phyloP scores from a whole-genome alignment of 495 filamentous ascomycete genomes.

The Diplogelasinospora grovesii region DNA sequence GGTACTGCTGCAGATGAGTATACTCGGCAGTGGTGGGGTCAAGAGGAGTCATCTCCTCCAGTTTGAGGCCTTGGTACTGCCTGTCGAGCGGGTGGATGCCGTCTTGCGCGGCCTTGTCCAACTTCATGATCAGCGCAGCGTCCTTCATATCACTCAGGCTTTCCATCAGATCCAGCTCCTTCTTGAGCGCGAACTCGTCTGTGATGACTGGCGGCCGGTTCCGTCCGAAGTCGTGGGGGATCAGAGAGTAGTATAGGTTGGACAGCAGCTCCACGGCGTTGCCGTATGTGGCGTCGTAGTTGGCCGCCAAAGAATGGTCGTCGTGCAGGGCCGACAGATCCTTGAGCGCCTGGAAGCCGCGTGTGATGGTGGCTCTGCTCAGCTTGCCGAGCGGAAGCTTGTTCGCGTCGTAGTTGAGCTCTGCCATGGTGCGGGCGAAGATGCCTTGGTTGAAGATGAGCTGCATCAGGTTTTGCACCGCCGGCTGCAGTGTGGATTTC shows the following conservation, averaged over 20 bases:
- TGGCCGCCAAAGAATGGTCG: slow-evolving; percentile 35
- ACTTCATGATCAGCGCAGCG: slow-evolving; percentile 68
- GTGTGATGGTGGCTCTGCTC: slow-evolving; percentile 63
- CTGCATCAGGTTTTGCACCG: slow-evolving; percentile 60
- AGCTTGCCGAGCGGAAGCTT: slow-evolving; percentile 82
- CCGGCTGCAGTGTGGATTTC: slow-evolving; percentile 49
- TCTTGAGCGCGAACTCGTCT: slow-evolving; percentile 49
- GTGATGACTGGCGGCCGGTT: slow-evolving; percentile 60
- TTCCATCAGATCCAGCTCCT: slow-evolving; percentile 70
- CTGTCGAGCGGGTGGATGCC: slow-evolving; percentile 58
- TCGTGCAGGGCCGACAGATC: slow-evolving; percentile 60
- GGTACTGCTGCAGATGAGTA: slow-evolving; percentile 54
- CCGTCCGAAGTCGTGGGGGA: slow-evolving; percentile 76
- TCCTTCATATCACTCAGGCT: slow-evolving; percentile 77
- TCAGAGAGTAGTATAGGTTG: slow-evolving; percentile 71
- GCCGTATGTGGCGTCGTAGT: slow-evolving; percentile 34
- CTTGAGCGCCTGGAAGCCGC: slow-evolving; percentile 67
- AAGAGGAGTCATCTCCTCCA: slow-evolving; percentile 71
- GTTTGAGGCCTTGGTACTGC: slow-evolving; percentile 60
- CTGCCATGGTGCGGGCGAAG: slow-evolving; percentile 57
- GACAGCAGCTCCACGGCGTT: slow-evolving; percentile 53
- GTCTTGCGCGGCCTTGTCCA: slow-evolving; percentile 40
- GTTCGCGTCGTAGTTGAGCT: slow-evolving; percentile 66
- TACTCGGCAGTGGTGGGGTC: slow-evolving; percentile 55
- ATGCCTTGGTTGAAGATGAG: slow-evolving; percentile 77